Conservation (phyloP, 257 asterid species). For the Marsdenia floribunda region DNA sequence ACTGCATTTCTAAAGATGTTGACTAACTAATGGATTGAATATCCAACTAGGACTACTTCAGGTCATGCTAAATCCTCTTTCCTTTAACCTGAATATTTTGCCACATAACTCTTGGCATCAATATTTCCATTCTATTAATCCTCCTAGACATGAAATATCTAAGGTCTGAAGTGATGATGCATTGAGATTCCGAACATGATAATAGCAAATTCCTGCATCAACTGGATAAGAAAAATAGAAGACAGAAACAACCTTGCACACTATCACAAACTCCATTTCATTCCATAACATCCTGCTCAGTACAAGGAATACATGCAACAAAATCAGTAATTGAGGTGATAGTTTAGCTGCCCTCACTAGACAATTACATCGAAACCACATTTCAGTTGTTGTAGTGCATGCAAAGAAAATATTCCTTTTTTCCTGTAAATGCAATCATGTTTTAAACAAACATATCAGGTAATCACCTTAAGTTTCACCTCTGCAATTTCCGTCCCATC, state of each 20-base stretch:
- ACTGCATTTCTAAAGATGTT: neutral
- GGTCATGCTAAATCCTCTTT: neutral
- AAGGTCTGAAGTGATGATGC: neutral
- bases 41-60: neutral
- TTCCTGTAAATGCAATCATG: neutral
- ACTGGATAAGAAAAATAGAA: neutral
- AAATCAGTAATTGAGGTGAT: neutral
- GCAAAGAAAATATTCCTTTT: neutral
- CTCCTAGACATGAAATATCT: neutral
- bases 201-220: neutral
- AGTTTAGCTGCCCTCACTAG: neutral
- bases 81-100: neutral
- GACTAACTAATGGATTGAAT: neutral
- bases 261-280: neutral
- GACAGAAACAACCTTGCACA: neutral
- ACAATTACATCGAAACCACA: neutral
- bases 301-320: neutral
- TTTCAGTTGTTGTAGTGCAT: neutral
- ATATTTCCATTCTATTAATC: neutral
- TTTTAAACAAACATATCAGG: neutral
- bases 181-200: neutral
- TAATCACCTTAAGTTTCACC: constrained; percentile 67
- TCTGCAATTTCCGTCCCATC: constrained; percentile 78
- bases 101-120: neutral
- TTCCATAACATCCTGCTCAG: neutral